Conservation (phyloP, 192 early-diverging fungal genomes). For the Gaertneriomyces sp. region DNA sequence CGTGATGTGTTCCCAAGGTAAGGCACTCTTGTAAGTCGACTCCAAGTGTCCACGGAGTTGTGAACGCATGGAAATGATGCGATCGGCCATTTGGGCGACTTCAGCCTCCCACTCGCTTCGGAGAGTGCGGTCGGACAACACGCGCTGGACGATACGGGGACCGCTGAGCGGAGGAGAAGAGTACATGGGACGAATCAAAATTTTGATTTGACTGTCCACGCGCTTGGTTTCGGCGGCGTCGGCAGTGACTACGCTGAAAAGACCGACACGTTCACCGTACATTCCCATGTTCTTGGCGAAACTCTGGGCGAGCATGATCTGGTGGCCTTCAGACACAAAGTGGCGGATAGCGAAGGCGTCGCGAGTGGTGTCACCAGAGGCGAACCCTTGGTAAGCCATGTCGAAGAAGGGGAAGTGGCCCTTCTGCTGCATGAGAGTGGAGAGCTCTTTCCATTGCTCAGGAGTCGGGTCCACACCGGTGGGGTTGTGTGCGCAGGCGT, state of each 20-base stretch:
- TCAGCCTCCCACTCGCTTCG: conserved; percentile 82
- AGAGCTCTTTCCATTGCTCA: conserved; percentile 89
- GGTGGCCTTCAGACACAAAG: conserved; percentile 77
- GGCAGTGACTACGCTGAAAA: conserved; percentile 79
- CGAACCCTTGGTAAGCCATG: conserved; percentile 99
- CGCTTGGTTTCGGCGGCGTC: conserved; percentile 71
- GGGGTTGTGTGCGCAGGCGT: conserved; percentile 99
- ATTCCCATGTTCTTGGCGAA: conserved; percentile 99
- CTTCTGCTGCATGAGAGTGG: conserved; percentile 66
- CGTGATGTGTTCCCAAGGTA: conserved; percentile 88
- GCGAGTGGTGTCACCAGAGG: conserved; percentile 80
- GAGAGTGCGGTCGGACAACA: conserved; percentile 72
- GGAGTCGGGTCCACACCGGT: conserved; percentile 96
- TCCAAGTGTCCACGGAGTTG: conserved; percentile 74
- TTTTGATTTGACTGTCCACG: conserved; percentile 91
- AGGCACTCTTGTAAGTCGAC: conserved; percentile 74
- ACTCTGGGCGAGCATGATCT: conserved; percentile 82
- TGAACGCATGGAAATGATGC: conserved; percentile 90
- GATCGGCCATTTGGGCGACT: conserved; percentile 94
- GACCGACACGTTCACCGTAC: conserved; percentile 95
- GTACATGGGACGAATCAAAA: conserved; percentile 94
- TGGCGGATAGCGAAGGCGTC: conserved; percentile 93
- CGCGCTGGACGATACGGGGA: conserved; percentile 85
- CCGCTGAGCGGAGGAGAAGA: conserved; percentile 98
- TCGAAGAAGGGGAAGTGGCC: conserved; percentile 95